phyloP scores from a whole-genome alignment of 768 basidiomycete genomes.

The Clavaria fumosa region DNA sequence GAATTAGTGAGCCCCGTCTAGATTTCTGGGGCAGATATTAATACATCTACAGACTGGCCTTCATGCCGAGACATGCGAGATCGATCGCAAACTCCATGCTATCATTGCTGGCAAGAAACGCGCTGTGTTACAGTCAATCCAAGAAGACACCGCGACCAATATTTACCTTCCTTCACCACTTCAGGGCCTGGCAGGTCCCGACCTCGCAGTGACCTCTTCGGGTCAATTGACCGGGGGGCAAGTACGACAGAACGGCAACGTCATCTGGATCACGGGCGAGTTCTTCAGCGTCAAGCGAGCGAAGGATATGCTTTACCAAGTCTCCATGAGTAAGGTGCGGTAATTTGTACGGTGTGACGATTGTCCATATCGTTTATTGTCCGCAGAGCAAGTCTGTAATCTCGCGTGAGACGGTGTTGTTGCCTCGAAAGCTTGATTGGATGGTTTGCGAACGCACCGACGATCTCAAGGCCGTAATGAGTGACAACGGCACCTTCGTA shows the following conservation, averaged over 20 bases:
- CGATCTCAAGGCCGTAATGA: slow-evolving; percentile 85
- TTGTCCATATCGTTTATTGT: neutral
- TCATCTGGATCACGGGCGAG: slow-evolving; percentile 95
- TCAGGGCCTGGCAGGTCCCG: slow-evolving; percentile 68
- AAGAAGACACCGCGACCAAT: slow-evolving; percentile 95
- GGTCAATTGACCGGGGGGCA: slow-evolving; percentile 21
- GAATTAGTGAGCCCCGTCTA: slow-evolving; percentile 63
- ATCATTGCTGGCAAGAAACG: slow-evolving; percentile 88
- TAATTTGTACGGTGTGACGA: neutral
- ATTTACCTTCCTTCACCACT: slow-evolving; percentile 89
- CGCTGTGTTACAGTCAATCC: slow-evolving; percentile 72
- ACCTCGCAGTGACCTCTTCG: slow-evolving; percentile 27
- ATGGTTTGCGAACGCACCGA: slow-evolving; percentile 94
- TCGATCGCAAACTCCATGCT: slow-evolving; percentile 87
- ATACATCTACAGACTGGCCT: slow-evolving; percentile 55
- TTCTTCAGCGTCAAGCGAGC: slow-evolving; percentile 94
- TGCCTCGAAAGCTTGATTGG: slow-evolving; percentile 97
- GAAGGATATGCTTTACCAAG: slow-evolving; percentile 85
- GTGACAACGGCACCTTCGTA: slow-evolving; percentile 91
- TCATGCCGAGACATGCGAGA: slow-evolving; percentile 81
- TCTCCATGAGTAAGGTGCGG: slow-evolving; percentile 72
- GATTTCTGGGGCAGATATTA: neutral
- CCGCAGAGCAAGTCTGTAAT: slow-evolving; percentile 73
- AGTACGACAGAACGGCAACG: slow-evolving; percentile 40
- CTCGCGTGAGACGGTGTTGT: slow-evolving; percentile 83